Conservation (phyloP, 805 yeast species). For the Kazachstania psychrophila region DNA sequence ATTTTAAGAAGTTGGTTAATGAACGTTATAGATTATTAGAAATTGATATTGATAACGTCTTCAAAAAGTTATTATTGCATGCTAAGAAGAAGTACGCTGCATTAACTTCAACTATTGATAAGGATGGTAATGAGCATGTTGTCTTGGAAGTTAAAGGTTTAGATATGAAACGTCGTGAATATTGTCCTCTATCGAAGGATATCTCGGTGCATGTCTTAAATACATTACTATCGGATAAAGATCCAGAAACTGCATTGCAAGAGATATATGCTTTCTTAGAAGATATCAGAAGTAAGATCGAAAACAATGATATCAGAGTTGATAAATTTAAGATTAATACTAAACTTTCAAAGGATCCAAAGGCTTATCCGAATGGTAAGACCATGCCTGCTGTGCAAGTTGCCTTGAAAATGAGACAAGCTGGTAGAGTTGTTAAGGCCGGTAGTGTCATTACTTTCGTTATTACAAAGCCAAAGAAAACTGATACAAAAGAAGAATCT, state of each 20-base stretch:
- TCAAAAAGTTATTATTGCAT: constrained; percentile 72
- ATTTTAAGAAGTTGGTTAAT: constrained; percentile 77
- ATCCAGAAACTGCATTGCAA: constrained; percentile 65
- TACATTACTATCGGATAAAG: constrained; percentile 60
- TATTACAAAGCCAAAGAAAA: constrained; percentile 42
- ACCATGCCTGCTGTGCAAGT: constrained; percentile 86
- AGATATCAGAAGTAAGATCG: constrained; percentile 46
- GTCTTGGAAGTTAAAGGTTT: constrained; percentile 86
- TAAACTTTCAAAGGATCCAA: constrained; percentile 83
- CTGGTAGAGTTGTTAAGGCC: constrained; percentile 79
- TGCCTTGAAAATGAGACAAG: constrained; percentile 69
- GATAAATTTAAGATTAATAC: constrained; percentile 74
- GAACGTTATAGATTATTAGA: constrained; percentile 81
- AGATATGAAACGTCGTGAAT: constrained; percentile 96
- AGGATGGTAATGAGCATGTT: constrained; percentile 48
- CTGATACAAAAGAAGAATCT: constrained; percentile 27
- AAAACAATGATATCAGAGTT: constrained; percentile 50
- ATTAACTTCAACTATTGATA: constrained; percentile 46
- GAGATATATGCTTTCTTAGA: constrained; percentile 68
- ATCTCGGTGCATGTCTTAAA: constrained; percentile 67
- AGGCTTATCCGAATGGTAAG: constrained; percentile 70
- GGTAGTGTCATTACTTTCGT: constrained; percentile 87
- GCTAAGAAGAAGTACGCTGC: constrained; percentile 99
- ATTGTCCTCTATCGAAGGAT: constrained; percentile 85
- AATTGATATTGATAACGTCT: constrained; percentile 91